A percentile compares a stretch with the other conserved stretches of the same genome.
phyloP scores from a whole-genome alignment of 2,329 filamentous ascomycete species.

The Hypoxylon sp. region DNA sequence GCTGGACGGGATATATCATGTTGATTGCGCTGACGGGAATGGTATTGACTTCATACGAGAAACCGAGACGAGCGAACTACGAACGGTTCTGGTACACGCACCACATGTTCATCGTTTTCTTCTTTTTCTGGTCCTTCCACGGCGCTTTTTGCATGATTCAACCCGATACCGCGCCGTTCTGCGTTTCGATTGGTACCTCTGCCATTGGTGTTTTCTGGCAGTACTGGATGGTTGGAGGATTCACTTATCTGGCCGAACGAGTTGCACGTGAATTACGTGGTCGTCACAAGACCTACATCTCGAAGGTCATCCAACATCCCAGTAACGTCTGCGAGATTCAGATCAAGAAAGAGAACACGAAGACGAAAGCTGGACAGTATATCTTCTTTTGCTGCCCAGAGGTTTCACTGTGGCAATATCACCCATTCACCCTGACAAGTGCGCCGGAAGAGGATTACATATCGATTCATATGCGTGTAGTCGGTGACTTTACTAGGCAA shows the following conservation, averaged over 20 bases:
- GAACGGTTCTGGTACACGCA: conserved; percentile 94
- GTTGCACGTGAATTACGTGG: conserved; percentile 84
- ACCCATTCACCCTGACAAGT: conserved; percentile 88
- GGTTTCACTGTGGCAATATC: conserved; percentile 89
- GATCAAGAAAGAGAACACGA: conserved; percentile 91
- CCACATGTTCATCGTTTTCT: conserved; percentile 89
- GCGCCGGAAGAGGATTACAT: conserved; percentile 93
- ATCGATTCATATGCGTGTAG: conserved; percentile 85
- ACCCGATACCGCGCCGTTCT: conserved; percentile 84
- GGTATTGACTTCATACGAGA: conserved; percentile 82
- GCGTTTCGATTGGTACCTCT: conserved; percentile 74
- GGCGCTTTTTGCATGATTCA: conserved; percentile 93
- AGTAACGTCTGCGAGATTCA: conserved; percentile 92
- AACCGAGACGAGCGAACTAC: conserved; percentile 83
- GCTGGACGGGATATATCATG: conserved; percentile 91
- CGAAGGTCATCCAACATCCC: conserved; percentile 90
- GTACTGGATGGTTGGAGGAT: conserved; percentile 89
- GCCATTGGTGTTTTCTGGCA: conserved; percentile 87
- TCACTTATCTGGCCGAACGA: conserved; percentile 84
- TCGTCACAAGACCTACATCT: conserved; percentile 86
- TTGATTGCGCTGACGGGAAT: conserved; percentile 83
- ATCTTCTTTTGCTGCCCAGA: conserved; percentile 91
- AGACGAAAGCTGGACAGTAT: conserved; percentile 85
- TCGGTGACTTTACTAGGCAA: conserved; percentile 83
- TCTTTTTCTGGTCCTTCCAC: conserved; percentile 92